These are phyloP conservation scores for Penicillium rolfsii DNA, from an alignment of 2,329 filamentous ascomycete genomes.

Conservation along the genomic window DNA sequence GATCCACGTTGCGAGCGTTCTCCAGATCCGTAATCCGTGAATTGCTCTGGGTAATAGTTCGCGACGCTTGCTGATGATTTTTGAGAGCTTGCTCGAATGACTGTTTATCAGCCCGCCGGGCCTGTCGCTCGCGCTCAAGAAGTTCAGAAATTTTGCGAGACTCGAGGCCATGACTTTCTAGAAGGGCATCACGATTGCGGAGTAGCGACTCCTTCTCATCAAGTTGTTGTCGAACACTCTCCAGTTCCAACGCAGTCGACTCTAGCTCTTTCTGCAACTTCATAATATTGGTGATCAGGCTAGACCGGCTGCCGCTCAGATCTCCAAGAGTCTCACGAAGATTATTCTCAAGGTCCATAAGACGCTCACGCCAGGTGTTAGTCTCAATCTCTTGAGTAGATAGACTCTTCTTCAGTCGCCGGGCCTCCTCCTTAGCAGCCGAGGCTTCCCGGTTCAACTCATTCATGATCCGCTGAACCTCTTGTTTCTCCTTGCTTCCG, in stretches of 20 bases:
- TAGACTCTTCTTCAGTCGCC: constrained; percentile 79
- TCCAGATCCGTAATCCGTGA: constrained; percentile 85
- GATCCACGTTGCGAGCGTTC: constrained; percentile 73
- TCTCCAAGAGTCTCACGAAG: constrained; percentile 86
- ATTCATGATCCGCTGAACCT: constrained; percentile 90
- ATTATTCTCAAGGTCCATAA: constrained; percentile 87
- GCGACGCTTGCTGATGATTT: constrained; percentile 82
- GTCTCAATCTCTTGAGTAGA: constrained; percentile 85
- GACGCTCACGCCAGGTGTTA: constrained; percentile 84
- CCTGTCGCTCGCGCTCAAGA: constrained; percentile 85
- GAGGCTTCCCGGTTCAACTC: constrained; percentile 86
- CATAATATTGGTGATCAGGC: constrained; percentile 80
- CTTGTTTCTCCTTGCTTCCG: constrained; percentile 86
- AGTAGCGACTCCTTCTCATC: constrained; percentile 91
- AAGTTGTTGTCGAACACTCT: constrained; percentile 73
- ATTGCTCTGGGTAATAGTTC: constrained; percentile 83
- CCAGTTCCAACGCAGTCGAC: constrained; percentile 78
- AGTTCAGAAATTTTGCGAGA: constrained; percentile 81
- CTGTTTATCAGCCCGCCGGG: constrained; percentile 81
- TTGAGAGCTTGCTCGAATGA: constrained; percentile 88
- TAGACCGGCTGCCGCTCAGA: constrained; percentile 81
- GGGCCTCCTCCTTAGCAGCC: constrained; percentile 80
- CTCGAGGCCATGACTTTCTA: constrained; percentile 88
- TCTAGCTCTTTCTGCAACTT: constrained; percentile 89
- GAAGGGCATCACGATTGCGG: constrained; percentile 81